A percentile compares a stretch with the other conserved stretches of the same genome.
Evolutionary conservation across 306 rosid genomes (phyloP).

Genomic region (Citrullus colocynthis): DNA sequence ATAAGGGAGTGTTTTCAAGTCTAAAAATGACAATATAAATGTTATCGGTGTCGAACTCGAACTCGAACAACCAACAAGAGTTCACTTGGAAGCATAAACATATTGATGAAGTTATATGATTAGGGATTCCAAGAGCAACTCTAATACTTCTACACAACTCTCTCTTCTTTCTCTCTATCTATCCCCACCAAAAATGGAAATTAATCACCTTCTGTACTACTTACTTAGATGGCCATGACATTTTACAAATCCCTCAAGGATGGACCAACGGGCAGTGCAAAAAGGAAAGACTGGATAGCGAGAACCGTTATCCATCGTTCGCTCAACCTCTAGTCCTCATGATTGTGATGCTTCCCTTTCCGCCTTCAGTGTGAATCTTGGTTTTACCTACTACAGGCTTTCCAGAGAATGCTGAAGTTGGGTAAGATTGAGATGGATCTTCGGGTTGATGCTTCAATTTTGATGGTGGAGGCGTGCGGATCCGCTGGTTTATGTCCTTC

Average conservation of each 20-base stretch:
- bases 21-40: not conserved
- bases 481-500: slow-evolving; percentile 85
- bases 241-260: slow-evolving; percentile 20
- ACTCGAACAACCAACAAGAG: not conserved
- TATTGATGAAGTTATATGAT: slow-evolving; percentile 10
- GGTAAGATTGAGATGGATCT: slow-evolving; percentile 43
- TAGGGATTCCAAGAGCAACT: slow-evolving; percentile 13
- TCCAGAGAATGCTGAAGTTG: slow-evolving; percentile 88
- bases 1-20: not conserved
- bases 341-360: slow-evolving; percentile 97
- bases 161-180: not conserved
- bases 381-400: slow-evolving; percentile 92
- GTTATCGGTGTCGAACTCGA: not conserved
- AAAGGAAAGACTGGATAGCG: not conserved
- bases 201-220: slow-evolving; percentile 2
- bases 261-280: slow-evolving; percentile 3
- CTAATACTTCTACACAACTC: not conserved
- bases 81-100: slow-evolving; percentile 25
- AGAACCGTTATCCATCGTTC: slow-evolving; percentile 4
- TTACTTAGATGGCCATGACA: slow-evolving; percentile 15
- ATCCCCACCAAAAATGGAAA: not conserved
- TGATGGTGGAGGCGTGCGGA: slow-evolving; percentile 58
- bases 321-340: slow-evolving; percentile 83
- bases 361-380: slow-evolving; percentile 77
- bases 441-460: slow-evolving; percentile 35